Evolutionary conservation across 352 stramenopile species (phyloP).

Genomic region (Phytophthora kernoviae): DNA sequence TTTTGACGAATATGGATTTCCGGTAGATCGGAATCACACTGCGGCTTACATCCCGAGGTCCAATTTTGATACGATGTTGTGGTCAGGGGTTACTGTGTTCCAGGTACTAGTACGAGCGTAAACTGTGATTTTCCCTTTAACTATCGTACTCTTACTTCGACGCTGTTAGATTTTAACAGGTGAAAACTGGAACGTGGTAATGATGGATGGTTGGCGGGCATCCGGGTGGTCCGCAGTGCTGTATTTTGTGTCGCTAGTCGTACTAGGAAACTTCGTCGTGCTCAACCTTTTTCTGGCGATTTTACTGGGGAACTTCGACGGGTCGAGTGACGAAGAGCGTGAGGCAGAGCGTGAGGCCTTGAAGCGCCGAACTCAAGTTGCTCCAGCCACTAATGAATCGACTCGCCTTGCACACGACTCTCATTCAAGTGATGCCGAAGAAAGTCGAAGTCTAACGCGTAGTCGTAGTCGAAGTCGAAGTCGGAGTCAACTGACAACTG

Average conservation of each 20-base stretch:
- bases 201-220: slow-evolving; percentile 88
- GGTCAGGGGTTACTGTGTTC: slow-evolving; percentile 77
- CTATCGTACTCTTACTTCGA: neutral
- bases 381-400: slow-evolving; percentile 19
- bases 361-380: slow-evolving; percentile 35
- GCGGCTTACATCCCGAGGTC: slow-evolving; percentile 48
- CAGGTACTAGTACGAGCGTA: slow-evolving; percentile 35
- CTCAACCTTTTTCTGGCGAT: slow-evolving; percentile 94
- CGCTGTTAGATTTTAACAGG: slow-evolving; percentile 86
- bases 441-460: slow-evolving; percentile 13
- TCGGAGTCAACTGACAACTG: slow-evolving; percentile 13
- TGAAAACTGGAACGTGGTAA: slow-evolving; percentile 93
- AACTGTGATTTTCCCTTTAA: neutral
- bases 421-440: slow-evolving; percentile 16
- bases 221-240: slow-evolving; percentile 57
- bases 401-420: slow-evolving; percentile 16
- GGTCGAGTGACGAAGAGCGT: slow-evolving; percentile 61
- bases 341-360: slow-evolving; percentile 45
- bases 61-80: slow-evolving; percentile 76
- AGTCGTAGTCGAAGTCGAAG: slow-evolving; percentile 18
- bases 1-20: slow-evolving; percentile 78
- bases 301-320: slow-evolving; percentile 89
- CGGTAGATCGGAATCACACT: slow-evolving; percentile 35
- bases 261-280: slow-evolving; percentile 90
- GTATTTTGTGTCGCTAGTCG: slow-evolving; percentile 87